Conservation (phyloP, 441 rosid species). For the Jatropha podagrica region DNA sequence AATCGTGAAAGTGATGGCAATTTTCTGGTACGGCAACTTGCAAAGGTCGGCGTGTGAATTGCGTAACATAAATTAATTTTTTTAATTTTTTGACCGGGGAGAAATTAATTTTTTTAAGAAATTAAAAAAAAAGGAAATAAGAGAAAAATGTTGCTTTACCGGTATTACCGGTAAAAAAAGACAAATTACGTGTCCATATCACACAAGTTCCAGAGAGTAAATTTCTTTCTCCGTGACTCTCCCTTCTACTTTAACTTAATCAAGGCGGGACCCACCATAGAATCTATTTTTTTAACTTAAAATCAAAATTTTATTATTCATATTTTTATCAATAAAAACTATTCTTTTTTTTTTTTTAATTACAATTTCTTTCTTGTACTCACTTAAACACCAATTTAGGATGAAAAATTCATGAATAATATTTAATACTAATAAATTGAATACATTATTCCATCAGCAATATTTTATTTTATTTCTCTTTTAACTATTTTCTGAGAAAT, state of each 20-base stretch:
- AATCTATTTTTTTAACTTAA: background rate
- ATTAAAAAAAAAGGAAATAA: background rate
- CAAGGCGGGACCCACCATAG: background rate
- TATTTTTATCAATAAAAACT: background rate
- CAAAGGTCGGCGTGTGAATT: slow-evolving; percentile 25
- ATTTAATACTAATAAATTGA: too few species aligned
- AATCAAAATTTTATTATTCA: background rate
- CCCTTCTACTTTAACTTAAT: background rate
- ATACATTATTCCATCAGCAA: too few species aligned
- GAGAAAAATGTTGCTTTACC: slow-evolving; percentile 8
- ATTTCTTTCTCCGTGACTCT: background rate
- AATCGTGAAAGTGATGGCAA: slow-evolving; percentile 20
- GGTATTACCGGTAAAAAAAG: slow-evolving; percentile 34
- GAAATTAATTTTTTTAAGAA: background rate
- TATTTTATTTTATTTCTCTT: too few species aligned
- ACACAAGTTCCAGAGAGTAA: slow-evolving; percentile 3
- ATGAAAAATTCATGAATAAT: too few species aligned
- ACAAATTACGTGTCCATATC: slow-evolving; percentile 26
- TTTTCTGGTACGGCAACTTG: slow-evolving; percentile 25
- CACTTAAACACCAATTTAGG: too few species aligned
- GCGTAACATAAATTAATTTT: background rate
- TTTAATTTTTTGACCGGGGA: background rate
- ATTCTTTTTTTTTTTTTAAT: background rate
- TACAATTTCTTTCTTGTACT: too few species aligned
- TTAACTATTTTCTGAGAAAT: background rate